These are phyloP conservation scores for Aspergillus cavernicola DNA, from an alignment of 495 filamentous ascomycete genomes.

Conservation along the genomic window DNA sequence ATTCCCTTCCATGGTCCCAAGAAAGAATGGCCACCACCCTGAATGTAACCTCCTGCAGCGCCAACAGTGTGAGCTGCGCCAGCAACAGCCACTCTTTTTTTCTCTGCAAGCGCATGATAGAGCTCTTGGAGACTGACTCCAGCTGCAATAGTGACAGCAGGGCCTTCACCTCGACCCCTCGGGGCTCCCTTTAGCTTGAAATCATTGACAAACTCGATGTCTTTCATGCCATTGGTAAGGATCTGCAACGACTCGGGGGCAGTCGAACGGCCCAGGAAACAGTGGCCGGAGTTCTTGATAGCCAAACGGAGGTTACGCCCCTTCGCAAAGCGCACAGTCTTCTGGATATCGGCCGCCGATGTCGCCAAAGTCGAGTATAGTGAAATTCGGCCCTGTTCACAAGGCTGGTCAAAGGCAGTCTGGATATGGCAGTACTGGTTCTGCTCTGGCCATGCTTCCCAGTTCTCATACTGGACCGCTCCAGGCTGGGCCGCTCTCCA, in stretches of 20 bases:
- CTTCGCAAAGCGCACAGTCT: constrained; percentile 24
- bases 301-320: constrained; percentile 29
- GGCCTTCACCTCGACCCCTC: constrained; percentile 22
- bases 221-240: constrained; percentile 52
- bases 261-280: constrained; percentile 50
- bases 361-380: constrained; percentile 38
- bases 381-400: constrained; percentile 31
- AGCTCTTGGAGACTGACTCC: constrained; percentile 49
- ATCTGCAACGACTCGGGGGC: constrained; percentile 48
- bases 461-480: constrained; percentile 40
- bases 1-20: constrained; percentile 34
- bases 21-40: constrained; percentile 55
- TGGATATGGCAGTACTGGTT: constrained; percentile 51
- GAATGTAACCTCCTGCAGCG: constrained; percentile 47
- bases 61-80: constrained; percentile 26
- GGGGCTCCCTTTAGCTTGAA: constrained; percentile 24
- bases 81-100: constrained; percentile 12
- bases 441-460: constrained; percentile 54
- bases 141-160: constrained; percentile 50
- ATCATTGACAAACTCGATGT: constrained; percentile 27
- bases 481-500: constrained; percentile 29
- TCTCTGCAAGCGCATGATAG: constrained; percentile 35
- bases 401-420: constrained; percentile 31
- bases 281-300: constrained; percentile 57
- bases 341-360: constrained; percentile 35